Conservation (phyloP, 1,284 basidiomycete species). For the Cryptococcus sp. region DNA sequence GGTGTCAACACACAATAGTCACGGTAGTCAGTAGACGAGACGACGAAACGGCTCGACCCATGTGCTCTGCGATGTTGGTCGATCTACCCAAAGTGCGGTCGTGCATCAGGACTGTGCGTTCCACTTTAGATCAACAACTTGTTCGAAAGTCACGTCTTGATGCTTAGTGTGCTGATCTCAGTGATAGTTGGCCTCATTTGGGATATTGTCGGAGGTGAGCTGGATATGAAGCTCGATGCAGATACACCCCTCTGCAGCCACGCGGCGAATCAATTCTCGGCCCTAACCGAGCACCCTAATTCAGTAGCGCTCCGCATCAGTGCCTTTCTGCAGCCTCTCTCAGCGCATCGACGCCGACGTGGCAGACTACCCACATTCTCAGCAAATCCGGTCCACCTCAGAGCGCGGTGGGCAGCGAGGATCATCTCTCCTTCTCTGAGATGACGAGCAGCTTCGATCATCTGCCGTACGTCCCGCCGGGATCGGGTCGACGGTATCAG, state of each 20-base stretch:
- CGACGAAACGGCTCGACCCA: slow-evolving; percentile 3
- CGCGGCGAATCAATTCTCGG: slow-evolving; percentile 7
- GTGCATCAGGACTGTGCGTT: slow-evolving; percentile 15
- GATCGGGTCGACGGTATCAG: slow-evolving; percentile 6
- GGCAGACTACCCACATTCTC: slow-evolving; percentile 14
- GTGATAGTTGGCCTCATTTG: slow-evolving; percentile 5
- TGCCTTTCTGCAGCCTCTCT: background rate
- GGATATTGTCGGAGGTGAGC: slow-evolving; percentile 16
- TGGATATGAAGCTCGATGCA: slow-evolving; percentile 21
- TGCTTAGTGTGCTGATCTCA: background rate
- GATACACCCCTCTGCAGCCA: slow-evolving; percentile 12
- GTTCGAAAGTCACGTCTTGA: no score
- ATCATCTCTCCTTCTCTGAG: slow-evolving; percentile 8
- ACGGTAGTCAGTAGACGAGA: background rate
- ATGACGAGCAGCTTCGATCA: slow-evolving; percentile 4
- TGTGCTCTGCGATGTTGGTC: slow-evolving; percentile 18
- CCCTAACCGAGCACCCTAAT: slow-evolving; percentile 6
- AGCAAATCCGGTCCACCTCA: slow-evolving; percentile 15
- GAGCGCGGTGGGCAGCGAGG: slow-evolving; percentile 18
- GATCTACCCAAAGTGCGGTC: slow-evolving; percentile 17
- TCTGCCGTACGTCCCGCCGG: slow-evolving; percentile 3
- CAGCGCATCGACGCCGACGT: background rate
- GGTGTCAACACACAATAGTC: background rate
- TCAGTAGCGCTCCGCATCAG: background rate
- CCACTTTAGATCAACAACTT: background rate